Base-by-base conservation (phyloP, 2,329 filamentous ascomycete genomes). In the Tolypocladium cylindrosporum region DNA sequence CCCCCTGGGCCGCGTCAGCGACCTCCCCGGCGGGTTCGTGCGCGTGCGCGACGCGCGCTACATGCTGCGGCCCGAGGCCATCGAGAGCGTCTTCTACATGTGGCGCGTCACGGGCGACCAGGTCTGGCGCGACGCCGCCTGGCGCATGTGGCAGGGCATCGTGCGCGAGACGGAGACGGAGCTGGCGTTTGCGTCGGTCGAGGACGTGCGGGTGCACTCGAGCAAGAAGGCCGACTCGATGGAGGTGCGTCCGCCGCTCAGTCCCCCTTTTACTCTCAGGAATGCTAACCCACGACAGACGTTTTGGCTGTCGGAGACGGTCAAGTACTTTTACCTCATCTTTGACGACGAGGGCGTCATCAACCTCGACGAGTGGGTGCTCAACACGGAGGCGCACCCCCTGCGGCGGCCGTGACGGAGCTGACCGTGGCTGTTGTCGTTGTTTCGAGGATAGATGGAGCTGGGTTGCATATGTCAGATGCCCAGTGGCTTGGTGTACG, bases 261-360 rank as follows among this genome's bases (percentile, higher is more conserved):
- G 21, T 24, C 21, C 21, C 21, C 21, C 21, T 24, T 24, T 24
- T 24, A 24, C 21, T 21, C 3, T 21, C 10, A 14, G 43, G 43
- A 31, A 48, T 16, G 53, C 58, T 58, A 24, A 56, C 16, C 34
- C 7, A 10, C 34, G 45, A 24, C 54, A 78, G 75, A 80, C 78
- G 57, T 90, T 90, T 67, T 91, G 88, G 86, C 76, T 89, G 64
- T 85, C 85, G 3, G 88, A 91, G 75, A 91, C 87, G 45, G 71
- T 90, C 63, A 92, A 91, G 72, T 91, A 91, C 65, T 90, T 90
- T 60, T 91, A 87, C 64, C 72, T 91, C 58, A 80, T 89, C 21
- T 91, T 89, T 63, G 83, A 82, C 53, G 81, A 88, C 57, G 80
- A 84, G 3, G 75, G 79, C 14, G 67, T 84, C 27, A 75, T 89